Conservation (phyloP, 2,329 filamentous ascomycete genomes). For the Apiospora rasikravindrae region DNA sequence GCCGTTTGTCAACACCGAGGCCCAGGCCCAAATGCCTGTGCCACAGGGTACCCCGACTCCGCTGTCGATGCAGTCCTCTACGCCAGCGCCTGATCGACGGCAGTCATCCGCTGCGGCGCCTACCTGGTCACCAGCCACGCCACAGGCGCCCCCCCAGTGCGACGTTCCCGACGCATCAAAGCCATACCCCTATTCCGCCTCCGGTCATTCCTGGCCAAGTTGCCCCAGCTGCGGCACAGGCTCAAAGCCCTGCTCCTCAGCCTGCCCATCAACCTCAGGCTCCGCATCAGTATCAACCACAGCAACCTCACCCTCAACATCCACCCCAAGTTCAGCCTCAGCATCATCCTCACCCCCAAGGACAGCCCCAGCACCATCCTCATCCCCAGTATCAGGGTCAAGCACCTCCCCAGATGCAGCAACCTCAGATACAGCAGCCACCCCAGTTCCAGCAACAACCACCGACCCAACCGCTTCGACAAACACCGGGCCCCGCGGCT, state of each 20-base stretch:
- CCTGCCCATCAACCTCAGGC: slow-evolving; percentile 17
- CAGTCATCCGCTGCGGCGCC: slow-evolving; percentile 54
- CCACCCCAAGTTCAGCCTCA: slow-evolving; percentile 20
- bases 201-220: slow-evolving; percentile 39
- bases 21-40: slow-evolving; percentile 32
- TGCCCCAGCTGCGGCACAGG: slow-evolving; percentile 23
- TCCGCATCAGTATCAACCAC: slow-evolving; percentile 21
- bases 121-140: slow-evolving; percentile 59
- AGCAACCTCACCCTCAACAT: background rate
- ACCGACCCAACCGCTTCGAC: slow-evolving; percentile 33
- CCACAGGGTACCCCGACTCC: slow-evolving; percentile 35
- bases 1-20: slow-evolving; percentile 31
- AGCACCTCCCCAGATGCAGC: slow-evolving; percentile 33
- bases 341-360: slow-evolving; percentile 38
- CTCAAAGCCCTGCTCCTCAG: background rate
- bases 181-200: slow-evolving; percentile 40
- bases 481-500: background rate
- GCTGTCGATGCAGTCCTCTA: slow-evolving; percentile 23
- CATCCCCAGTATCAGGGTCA: slow-evolving; percentile 39
- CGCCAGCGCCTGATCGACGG: slow-evolving; percentile 41
- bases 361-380: slow-evolving; percentile 27
- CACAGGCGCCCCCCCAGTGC: slow-evolving; percentile 41
- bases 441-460: slow-evolving; percentile 29
- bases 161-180: slow-evolving; percentile 33
- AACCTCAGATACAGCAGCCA: slow-evolving; percentile 25